phyloP scores from a whole-genome alignment of 768 basidiomycete species.

The Filobasidium wieringae region DNA sequence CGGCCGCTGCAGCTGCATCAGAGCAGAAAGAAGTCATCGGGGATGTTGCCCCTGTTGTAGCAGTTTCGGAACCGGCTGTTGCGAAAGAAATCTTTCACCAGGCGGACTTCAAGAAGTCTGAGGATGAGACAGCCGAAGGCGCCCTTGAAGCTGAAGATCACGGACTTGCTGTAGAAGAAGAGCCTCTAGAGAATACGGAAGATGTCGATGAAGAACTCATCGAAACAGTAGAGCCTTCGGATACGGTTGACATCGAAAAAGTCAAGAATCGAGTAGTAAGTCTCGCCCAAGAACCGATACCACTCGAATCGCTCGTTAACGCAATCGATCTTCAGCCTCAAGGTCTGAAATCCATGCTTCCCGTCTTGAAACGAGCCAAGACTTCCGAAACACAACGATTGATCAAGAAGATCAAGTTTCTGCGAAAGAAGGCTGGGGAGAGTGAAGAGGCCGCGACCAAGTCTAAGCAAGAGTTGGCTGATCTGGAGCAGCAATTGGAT shows the following conservation, averaged over 20 bases:
- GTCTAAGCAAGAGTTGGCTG: constrained; percentile 41
- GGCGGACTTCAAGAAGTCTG: neutral
- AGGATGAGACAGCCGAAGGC: neutral
- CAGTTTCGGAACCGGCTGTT: neutral
- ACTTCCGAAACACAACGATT: constrained; percentile 67
- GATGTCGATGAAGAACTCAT: neutral
- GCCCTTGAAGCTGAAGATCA: neutral
- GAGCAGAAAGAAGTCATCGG: neutral
- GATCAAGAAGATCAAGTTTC: constrained; percentile 65
- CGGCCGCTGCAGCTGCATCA: neutral
- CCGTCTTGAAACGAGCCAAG: constrained; percentile 68
- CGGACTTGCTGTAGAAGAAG: neutral
- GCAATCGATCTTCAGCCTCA: constrained; percentile 50
- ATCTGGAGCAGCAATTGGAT: constrained; percentile 53
- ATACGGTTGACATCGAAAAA: neutral
- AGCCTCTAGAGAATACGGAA: neutral
- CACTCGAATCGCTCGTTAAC: constrained; percentile 47
- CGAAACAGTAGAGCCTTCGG: neutral
- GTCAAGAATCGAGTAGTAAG: constrained; percentile 20
- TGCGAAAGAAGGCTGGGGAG: constrained; percentile 44
- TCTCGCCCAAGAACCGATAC: constrained; percentile 46
- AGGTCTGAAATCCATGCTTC: constrained; percentile 57
- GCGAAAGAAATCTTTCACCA: neutral
- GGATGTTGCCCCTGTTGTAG: neutral
- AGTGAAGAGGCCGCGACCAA: constrained; percentile 39